Percentiles rank a stretch among this genome's conserved stretches.
phyloP scores from a whole-genome alignment of 345 rosid genomes.

The Atalantia buxifolia region DNA sequence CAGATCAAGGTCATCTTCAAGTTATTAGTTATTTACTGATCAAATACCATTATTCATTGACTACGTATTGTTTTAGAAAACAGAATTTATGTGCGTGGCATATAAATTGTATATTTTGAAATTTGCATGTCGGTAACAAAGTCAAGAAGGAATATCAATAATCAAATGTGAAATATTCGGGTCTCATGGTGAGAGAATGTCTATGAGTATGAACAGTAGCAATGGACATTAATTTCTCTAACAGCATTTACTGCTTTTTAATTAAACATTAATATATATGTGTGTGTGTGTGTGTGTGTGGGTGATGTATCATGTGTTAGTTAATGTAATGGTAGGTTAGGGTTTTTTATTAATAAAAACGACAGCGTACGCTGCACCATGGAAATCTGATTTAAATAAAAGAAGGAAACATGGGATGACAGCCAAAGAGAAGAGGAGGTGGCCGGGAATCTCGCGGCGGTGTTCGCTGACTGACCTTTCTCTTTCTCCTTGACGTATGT shows the following conservation, averaged over 20 bases:
- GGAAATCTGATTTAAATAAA: background rate
- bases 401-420: background rate
- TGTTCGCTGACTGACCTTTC: constrained; percentile 18
- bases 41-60: background rate
- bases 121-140: background rate
- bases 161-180: background rate
- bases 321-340: background rate
- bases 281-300: no score
- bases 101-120: background rate
- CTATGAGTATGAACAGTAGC: background rate
- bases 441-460: constrained; percentile 41
- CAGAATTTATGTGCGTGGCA: background rate
- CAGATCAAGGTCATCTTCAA: background rate
- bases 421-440: background rate
- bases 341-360: background rate
- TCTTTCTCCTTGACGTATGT: constrained; percentile 14
- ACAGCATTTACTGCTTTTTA: background rate
- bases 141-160: background rate
- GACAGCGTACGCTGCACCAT: background rate
- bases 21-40: no score
- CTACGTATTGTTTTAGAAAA: background rate
- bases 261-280: no score
- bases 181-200: background rate
- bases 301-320: background rate
- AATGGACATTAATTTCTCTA: background rate